Percentiles rank a stretch among this genome's conserved stretches.
Evolutionary conservation across 2,329 filamentous ascomycete species (phyloP).

Genomic region (Ustulina deusta): DNA sequence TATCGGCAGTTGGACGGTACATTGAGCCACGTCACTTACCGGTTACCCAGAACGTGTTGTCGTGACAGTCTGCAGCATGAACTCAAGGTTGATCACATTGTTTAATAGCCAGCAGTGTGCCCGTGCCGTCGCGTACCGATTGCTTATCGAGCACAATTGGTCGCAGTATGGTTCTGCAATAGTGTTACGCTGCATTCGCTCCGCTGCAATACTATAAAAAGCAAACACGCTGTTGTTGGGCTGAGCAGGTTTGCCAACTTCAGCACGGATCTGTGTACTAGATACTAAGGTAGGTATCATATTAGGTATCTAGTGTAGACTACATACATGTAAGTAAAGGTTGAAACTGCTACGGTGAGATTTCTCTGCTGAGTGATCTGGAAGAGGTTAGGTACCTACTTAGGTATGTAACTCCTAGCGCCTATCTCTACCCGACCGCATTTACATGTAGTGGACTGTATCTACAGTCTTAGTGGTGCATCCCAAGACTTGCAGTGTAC

Average conservation of each 20-base stretch:
- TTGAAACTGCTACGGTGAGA: conserved; percentile 1
- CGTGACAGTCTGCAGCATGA: not conserved
- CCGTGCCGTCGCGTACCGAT: not conserved
- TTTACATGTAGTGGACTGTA: not conserved
- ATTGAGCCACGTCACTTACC: not conserved
- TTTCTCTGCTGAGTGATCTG: not conserved
- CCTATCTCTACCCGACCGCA: not conserved
- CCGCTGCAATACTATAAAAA: not conserved
- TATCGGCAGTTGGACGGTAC: not conserved
- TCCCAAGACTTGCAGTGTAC: too few species aligned
- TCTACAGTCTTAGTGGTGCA: not conserved
- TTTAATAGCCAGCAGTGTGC: not conserved
- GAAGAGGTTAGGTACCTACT: not conserved
- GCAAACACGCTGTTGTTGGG: not conserved
- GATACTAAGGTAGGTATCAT: too few species aligned
- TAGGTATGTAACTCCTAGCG: too few species aligned
- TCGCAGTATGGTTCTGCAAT: not conserved
- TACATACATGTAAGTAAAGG: too few species aligned
- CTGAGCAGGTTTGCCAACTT: not conserved
- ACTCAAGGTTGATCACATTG: not conserved
- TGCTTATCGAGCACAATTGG: not conserved
- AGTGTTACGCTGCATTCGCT: not conserved
- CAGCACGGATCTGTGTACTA: too few species aligned
- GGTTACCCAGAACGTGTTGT: not conserved
- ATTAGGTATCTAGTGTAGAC: too few species aligned